These are phyloP conservation scores for Biscogniauxia marginata DNA, from an alignment of 2,329 filamentous ascomycete genomes.

Conservation along the genomic window DNA sequence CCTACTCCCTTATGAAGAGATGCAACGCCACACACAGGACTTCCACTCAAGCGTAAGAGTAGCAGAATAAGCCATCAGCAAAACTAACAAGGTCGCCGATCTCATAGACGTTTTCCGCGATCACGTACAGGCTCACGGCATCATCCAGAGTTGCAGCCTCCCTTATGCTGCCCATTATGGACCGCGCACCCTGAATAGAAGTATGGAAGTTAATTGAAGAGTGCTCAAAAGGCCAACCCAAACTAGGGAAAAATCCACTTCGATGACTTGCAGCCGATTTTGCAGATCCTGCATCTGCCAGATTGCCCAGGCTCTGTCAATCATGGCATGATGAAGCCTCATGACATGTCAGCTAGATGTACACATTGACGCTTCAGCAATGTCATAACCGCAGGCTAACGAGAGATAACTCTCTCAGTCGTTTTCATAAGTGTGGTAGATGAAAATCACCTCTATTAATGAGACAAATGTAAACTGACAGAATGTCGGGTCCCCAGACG, in stretches of 20 bases:
- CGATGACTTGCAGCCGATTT: slow-evolving; percentile 16
- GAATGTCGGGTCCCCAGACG: slow-evolving; percentile 29
- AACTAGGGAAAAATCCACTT: too few species aligned
- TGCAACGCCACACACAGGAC: too few species aligned
- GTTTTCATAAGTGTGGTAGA: too few species aligned
- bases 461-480: slow-evolving; percentile 4
- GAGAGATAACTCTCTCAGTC: too few species aligned
- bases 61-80: slow-evolving; percentile 29
- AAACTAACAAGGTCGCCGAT: slow-evolving; percentile 30
- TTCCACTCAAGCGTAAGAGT: slow-evolving; percentile 26
- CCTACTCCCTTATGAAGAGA: too few species aligned
- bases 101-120: slow-evolving; percentile 12
- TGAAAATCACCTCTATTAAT: too few species aligned
- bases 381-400: too few species aligned
- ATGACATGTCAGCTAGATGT: not conserved
- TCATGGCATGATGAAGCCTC: slow-evolving; percentile 18
- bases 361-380: too few species aligned
- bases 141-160: slow-evolving; percentile 7
- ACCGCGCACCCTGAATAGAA: slow-evolving; percentile 10
- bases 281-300: slow-evolving; percentile 16
- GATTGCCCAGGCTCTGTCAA: slow-evolving; percentile 15
- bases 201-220: not conserved
- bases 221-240: slow-evolving; percentile 12
- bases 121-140: slow-evolving; percentile 11
- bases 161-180: slow-evolving; percentile 12